Conservation (phyloP, 306 rosid genomes). For the Quercus variabilis region DNA sequence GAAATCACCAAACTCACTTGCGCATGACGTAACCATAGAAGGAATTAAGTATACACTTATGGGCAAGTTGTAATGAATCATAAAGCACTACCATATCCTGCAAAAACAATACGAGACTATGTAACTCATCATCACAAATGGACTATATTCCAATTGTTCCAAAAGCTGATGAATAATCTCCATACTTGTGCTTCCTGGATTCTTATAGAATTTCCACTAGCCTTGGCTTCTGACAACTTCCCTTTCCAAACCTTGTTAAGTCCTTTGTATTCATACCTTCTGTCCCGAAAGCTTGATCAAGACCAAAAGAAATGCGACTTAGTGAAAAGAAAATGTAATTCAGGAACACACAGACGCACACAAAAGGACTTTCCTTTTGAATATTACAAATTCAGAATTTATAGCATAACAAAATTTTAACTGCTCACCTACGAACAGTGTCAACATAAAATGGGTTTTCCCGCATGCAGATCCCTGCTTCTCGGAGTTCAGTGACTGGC, state of each 20-base stretch:
- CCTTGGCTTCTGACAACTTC: constrained; percentile 83
- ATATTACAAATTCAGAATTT: neutral
- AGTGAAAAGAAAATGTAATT: constrained; percentile 17
- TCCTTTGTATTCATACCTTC: constrained; percentile 97
- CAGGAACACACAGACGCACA: neutral
- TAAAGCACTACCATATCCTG: constrained; percentile 97
- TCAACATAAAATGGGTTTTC: constrained; percentile 98
- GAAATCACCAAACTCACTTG: constrained; percentile 62
- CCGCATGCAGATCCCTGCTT: constrained; percentile 98
- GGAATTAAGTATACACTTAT: constrained; percentile 88
- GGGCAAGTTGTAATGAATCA: constrained; percentile 89
- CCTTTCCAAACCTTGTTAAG: constrained; percentile 99
- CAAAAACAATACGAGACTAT: constrained; percentile 11
- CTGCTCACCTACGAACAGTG: constrained; percentile 90
- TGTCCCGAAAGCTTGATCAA: constrained; percentile 86
- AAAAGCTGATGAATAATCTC: constrained; percentile 30
- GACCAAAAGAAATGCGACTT: constrained; percentile 20
- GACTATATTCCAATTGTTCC: constrained; percentile 15
- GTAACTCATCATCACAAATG: constrained; percentile 10
- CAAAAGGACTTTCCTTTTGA: neutral
- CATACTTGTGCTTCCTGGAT: constrained; percentile 98
- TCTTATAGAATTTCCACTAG: constrained; percentile 78
- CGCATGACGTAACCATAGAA: constrained; percentile 96
- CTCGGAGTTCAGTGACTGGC: constrained; percentile 87
- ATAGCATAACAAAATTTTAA: constrained; percentile 10